Evolutionary conservation across 306 rosid genomes (phyloP).

Genomic region (Cicer bijugum): DNA sequence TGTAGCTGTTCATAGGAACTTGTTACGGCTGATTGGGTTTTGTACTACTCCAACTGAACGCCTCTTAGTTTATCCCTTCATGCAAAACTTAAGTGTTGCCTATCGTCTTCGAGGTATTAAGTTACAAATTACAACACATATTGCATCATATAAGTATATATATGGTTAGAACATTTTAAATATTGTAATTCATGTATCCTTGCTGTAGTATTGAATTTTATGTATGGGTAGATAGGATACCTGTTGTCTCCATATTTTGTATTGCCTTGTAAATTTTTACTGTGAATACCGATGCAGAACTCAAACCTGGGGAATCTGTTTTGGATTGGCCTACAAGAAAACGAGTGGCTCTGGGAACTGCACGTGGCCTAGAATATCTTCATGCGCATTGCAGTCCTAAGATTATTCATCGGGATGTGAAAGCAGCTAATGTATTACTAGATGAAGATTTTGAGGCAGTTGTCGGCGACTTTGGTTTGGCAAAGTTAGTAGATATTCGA

Average conservation of each 20-base stretch:
- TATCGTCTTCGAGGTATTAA: slow-evolving; percentile 82
- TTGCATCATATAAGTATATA: slow-evolving; percentile 14
- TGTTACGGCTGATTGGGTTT: slow-evolving; percentile 85
- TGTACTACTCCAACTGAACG: slow-evolving; percentile 97
- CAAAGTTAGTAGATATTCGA: slow-evolving; percentile 97
- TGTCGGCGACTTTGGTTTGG: slow-evolving; percentile 97
- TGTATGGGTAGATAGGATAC: slow-evolving; percentile 26
- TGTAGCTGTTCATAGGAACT: slow-evolving; percentile 91
- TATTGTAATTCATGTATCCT: neutral
- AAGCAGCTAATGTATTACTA: slow-evolving; percentile 96
- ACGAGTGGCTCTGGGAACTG: slow-evolving; percentile 90
- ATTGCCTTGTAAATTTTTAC: slow-evolving; percentile 33
- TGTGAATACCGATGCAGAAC: slow-evolving; percentile 62
- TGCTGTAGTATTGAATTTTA: slow-evolving; percentile 26
- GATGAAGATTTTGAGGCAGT: slow-evolving; percentile 99
- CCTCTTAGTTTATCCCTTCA: slow-evolving; percentile 89
- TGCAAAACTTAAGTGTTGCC: slow-evolving; percentile 98
- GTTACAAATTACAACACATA: slow-evolving; percentile 33
- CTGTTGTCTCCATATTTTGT: slow-evolving; percentile 25
- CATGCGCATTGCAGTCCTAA: slow-evolving; percentile 99
- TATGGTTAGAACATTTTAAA: neutral
- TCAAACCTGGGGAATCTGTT: slow-evolving; percentile 80
- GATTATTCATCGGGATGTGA: slow-evolving; percentile 98
- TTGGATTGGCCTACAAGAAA: slow-evolving; percentile 91
- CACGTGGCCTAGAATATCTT: slow-evolving; percentile 95